Evolutionary conservation across 768 basidiomycete species (phyloP).

Genomic region (Hemileccinum rubropunctum): DNA sequence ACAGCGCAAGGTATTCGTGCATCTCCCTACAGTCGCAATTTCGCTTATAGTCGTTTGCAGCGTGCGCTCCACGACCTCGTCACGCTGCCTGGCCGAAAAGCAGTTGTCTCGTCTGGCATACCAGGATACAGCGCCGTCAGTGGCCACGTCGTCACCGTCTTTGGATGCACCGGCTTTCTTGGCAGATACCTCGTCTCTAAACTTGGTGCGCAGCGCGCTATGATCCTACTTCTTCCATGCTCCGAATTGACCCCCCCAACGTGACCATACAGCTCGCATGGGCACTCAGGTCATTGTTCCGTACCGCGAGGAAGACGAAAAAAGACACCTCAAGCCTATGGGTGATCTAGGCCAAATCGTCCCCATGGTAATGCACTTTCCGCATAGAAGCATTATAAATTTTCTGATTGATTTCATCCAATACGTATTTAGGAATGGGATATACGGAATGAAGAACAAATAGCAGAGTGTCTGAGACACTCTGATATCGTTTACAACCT

Average conservation of each 20-base stretch:
- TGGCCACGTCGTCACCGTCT: constrained; percentile 93
- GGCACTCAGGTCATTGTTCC: constrained; percentile 94
- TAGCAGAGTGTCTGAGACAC: constrained; percentile 89
- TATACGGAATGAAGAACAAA: constrained; percentile 83
- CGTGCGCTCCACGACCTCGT: constrained; percentile 73
- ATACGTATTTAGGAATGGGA: constrained; percentile 82
- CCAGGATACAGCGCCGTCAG: constrained; percentile 85
- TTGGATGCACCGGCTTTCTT: constrained; percentile 94
- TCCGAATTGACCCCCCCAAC: background rate
- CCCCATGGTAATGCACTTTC: constrained; percentile 62
- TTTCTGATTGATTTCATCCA: constrained; percentile 24
- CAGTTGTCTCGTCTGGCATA: constrained; percentile 72
- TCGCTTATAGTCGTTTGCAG: constrained; percentile 34
- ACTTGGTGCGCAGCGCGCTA: constrained; percentile 54
- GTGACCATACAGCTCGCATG: constrained; percentile 63
- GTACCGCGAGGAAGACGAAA: constrained; percentile 93
- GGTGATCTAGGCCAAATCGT: constrained; percentile 97
- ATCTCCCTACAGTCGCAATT: background rate
- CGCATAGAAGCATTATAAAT: constrained; percentile 10
- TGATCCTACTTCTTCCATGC: background rate
- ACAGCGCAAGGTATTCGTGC: constrained; percentile 42
- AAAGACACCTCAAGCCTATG: constrained; percentile 85
- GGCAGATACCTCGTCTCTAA: constrained; percentile 93
- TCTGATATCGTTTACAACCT: constrained; percentile 98
- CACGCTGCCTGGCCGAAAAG: constrained; percentile 55